Percentiles rank a stretch among this genome's conserved stretches.
These are phyloP conservation scores for Macrotyloma uniflorum DNA, from an alignment of 306 rosid genomes.

Conservation along the genomic window DNA sequence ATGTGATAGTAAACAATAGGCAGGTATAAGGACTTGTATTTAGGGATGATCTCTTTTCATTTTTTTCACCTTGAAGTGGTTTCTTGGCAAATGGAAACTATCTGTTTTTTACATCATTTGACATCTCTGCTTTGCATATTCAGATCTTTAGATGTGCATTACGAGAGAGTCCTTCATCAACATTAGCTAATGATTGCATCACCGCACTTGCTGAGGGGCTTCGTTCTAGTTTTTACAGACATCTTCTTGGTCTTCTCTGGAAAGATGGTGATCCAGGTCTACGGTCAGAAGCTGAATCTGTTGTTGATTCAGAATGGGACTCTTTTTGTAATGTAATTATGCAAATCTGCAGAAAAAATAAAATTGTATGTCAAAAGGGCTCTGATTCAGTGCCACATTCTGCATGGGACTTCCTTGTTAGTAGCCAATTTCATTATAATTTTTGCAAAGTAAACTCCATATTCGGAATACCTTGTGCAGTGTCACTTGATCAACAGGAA, in stretches of 20 bases:
- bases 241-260: slow-evolving; percentile 91
- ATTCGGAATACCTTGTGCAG: slow-evolving; percentile 48
- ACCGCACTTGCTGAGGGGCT: slow-evolving; percentile 93
- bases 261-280: slow-evolving; percentile 70
- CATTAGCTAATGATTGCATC: slow-evolving; percentile 83
- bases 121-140: slow-evolving; percentile 33
- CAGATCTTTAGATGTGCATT: slow-evolving; percentile 90
- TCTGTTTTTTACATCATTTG: slow-evolving; percentile 9
- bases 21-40: slow-evolving; percentile 57
- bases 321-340: slow-evolving; percentile 67
- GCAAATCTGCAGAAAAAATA: slow-evolving; percentile 63
- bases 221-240: slow-evolving; percentile 62
- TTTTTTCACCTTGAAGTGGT: slow-evolving; percentile 25
- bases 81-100: slow-evolving; percentile 21
- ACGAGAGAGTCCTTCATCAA: slow-evolving; percentile 72
- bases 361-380: slow-evolving; percentile 42
- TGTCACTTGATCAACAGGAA: slow-evolving; percentile 47
- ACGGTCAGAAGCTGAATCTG: slow-evolving; percentile 56
- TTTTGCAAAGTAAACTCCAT: slow-evolving; percentile 61
- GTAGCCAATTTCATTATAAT: slow-evolving; percentile 75
- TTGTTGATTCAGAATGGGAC: slow-evolving; percentile 77
- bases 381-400: slow-evolving; percentile 45
- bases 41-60: slow-evolving; percentile 2
- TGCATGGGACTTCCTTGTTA: slow-evolving; percentile 89
- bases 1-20: slow-evolving; percentile 71